Evolutionary conservation across 352 stramenopile genomes (phyloP).

Genomic region (Elongisporangium prolatum): DNA sequence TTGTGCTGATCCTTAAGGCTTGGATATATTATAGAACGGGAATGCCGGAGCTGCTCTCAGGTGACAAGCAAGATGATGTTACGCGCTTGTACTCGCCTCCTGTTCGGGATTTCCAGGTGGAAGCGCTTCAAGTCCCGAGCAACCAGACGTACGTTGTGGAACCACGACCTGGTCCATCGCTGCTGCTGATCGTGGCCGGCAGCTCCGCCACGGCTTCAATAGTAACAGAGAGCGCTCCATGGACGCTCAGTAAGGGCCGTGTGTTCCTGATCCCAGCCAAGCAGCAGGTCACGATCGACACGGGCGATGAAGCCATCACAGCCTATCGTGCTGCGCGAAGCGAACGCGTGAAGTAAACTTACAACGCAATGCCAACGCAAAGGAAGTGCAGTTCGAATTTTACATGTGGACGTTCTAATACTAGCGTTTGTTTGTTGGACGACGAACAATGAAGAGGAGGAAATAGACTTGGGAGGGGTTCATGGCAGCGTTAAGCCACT

Average conservation of each 20-base stretch:
- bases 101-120: constrained; percentile 91
- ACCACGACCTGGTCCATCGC: constrained; percentile 35
- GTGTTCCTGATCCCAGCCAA: constrained; percentile 52
- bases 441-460: no score
- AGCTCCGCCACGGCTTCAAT: constrained; percentile 13
- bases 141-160: constrained; percentile 28
- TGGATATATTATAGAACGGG: constrained; percentile 28
- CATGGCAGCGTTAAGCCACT: not conserved
- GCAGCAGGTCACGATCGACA: constrained; percentile 35
- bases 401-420: constrained; percentile 11
- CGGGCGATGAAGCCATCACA: constrained; percentile 23
- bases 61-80: constrained; percentile 44
- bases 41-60: constrained; percentile 44
- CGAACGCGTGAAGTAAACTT: constrained; percentile 24
- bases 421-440: no score
- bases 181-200: constrained; percentile 48
- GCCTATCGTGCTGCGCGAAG: constrained; percentile 53
- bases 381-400: constrained; percentile 5
- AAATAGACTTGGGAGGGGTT: no score
- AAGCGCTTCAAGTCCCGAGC: constrained; percentile 41
- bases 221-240: not conserved
- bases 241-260: constrained; percentile 18
- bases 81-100: constrained; percentile 87
- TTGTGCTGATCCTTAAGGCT: constrained; percentile 13
- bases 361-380: no score